Evolutionary conservation across 1,139 yeast species (phyloP).

Genomic region (Schwanniomyces etchellsii): DNA sequence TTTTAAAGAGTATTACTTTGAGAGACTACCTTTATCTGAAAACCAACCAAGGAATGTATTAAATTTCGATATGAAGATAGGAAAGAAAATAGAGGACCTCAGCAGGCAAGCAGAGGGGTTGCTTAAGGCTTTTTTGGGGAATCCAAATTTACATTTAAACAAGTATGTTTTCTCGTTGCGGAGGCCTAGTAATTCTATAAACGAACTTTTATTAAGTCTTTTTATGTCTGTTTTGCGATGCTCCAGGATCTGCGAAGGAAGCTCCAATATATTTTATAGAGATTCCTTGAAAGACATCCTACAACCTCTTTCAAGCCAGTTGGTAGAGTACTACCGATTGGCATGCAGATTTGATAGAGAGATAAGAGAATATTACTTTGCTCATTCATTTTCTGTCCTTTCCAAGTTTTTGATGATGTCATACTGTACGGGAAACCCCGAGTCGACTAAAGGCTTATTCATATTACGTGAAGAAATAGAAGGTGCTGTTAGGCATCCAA

Average conservation of each 20-base stretch:
- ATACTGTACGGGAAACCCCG: constrained; percentile 21
- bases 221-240: neutral
- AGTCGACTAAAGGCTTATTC: constrained; percentile 14
- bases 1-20: neutral
- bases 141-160: neutral
- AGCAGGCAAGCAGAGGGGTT: neutral
- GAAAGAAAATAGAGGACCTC: neutral
- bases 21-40: no score
- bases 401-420: constrained; percentile 15
- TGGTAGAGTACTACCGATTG: neutral
- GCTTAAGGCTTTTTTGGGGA: neutral
- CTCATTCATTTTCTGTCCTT: constrained; percentile 13
- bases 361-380: neutral
- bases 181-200: neutral
- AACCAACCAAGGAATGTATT: no score
- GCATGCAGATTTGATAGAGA: neutral
- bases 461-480: constrained; percentile 1
- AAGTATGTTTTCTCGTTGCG: neutral
- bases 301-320: neutral
- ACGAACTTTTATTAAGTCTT: neutral
- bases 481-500: constrained; percentile 3
- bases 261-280: neutral
- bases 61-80: no score
- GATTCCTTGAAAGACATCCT: neutral
- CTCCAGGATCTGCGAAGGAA: neutral